Conservation (phyloP, 805 yeast genomes). For the Komagataella populi region DNA sequence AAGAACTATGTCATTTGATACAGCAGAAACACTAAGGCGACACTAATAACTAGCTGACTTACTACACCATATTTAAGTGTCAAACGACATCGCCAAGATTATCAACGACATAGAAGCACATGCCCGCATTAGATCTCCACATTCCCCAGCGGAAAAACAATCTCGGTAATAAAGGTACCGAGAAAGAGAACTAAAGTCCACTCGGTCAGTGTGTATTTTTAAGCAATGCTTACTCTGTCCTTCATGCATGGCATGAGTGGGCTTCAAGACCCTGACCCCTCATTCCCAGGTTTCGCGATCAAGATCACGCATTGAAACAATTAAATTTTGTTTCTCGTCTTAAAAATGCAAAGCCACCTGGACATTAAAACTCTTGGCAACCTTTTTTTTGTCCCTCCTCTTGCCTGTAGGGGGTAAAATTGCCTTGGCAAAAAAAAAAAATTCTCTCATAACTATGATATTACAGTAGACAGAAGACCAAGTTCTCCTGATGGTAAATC, state of each 20-base stretch:
- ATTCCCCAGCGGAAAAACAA: no score
- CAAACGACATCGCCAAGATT: no score
- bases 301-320: neutral
- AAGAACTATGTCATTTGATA: neutral
- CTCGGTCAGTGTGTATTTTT: neutral
- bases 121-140: no score
- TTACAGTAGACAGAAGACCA: no score
- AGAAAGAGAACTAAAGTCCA: neutral
- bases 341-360: neutral
- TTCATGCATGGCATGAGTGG: neutral
- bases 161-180: neutral
- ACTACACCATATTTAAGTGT: no score
- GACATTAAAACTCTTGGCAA: neutral
- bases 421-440: neutral
- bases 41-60: no score
- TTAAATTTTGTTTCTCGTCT: neutral
- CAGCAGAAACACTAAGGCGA: neutral
- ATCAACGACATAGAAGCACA: no score
- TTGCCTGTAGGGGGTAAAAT: neutral
- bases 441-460: neutral
- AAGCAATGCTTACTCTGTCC: neutral
- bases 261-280: neutral
- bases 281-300: neutral
- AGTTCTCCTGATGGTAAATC: neutral
- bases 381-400: neutral